These are phyloP conservation scores for Mytilinidion resinicola DNA, from an alignment of 495 filamentous ascomycete species.

Conservation along the genomic window DNA sequence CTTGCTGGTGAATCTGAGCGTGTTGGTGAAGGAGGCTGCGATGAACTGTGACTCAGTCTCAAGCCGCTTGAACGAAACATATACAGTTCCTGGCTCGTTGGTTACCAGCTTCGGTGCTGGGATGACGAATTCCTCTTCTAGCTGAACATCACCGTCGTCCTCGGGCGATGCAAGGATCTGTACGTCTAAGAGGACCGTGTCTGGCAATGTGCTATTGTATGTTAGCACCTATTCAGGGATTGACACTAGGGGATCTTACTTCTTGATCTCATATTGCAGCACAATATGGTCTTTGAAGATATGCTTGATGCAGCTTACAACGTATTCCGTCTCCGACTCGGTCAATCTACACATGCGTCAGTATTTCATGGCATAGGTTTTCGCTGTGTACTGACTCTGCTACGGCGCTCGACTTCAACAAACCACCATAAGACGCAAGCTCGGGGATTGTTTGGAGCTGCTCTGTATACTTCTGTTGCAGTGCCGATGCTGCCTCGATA, in stretches of 20 bases:
- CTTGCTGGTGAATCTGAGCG: slow-evolving; percentile 93
- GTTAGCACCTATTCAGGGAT: no score
- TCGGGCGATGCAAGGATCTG: slow-evolving; percentile 79
- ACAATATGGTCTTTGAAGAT: slow-evolving; percentile 96
- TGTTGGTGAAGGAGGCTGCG: slow-evolving; percentile 77
- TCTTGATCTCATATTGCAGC: slow-evolving; percentile 95
- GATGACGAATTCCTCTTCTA: slow-evolving; percentile 90
- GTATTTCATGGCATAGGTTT: no score
- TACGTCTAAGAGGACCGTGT: slow-evolving; percentile 84
- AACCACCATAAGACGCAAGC: slow-evolving; percentile 74
- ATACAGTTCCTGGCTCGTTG: slow-evolving; percentile 83
- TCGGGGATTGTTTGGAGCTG: slow-evolving; percentile 85
- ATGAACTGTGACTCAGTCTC: slow-evolving; percentile 65
- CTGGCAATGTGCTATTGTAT: slow-evolving; percentile 58
- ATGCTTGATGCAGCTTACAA: slow-evolving; percentile 75
- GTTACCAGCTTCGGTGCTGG: slow-evolving; percentile 73
- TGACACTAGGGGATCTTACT: slow-evolving; percentile 32
- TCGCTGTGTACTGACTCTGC: slow-evolving; percentile 48
- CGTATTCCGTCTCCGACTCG: slow-evolving; percentile 96
- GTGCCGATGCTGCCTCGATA: slow-evolving; percentile 67
- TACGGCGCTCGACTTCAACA: slow-evolving; percentile 80
- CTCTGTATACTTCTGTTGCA: slow-evolving; percentile 79
- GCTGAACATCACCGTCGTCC: slow-evolving; percentile 57
- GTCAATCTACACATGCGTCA: slow-evolving; percentile 48
- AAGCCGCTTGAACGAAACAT: slow-evolving; percentile 86